Evolutionary conservation across 208 protist species (phyloP), one percentile per base, ranked within the genome.

Genomic region (Leishmania major): DNA sequence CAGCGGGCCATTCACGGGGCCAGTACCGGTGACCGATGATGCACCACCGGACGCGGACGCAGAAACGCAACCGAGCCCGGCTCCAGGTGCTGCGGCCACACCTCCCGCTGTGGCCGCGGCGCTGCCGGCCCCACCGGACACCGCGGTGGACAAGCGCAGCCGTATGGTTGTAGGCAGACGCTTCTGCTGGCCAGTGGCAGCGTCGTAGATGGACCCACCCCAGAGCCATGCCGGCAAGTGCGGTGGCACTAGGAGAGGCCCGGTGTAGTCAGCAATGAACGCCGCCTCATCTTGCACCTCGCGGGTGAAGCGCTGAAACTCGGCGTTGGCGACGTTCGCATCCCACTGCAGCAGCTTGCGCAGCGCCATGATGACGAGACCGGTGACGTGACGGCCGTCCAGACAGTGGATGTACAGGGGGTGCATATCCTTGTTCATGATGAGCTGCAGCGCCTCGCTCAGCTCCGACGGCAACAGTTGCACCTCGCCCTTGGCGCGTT

Each of bases 321-420:
- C 93, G 77, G 79, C 72, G 75, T 92, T 86, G 71, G 85, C 92
- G 5, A 78, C 75, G 25, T 79, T 83, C 17, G 87, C 69, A 69
- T 92, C 87, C 93, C 95, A 98, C 35, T 88, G 78, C 80, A 91
- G 89, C 51, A 98, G 87, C 83, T 95, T 96, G 11, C 95, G 87
- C 49, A 98, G 81, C 5, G 87, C 95, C 89, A 98, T 94, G 28
- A 97, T 79, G 28, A 94, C 81, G 11, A 95, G 77, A 25, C 95
- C 93, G 25, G 90, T 84, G 43, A 96, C 89, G 76, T 97, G 89
- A 7, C 90, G 81, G 40, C 95, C 95, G 74, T 98, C 95, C 31
- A 98, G 91, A 79, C 95, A 98, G 88, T 98, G 95, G 37, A 97
- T 77, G 84, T 95, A 96, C 31, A 96, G 53, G 5, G 93, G 93